Evolutionary conservation across 345 rosid genomes (phyloP).

Genomic region (Punica granatum): DNA sequence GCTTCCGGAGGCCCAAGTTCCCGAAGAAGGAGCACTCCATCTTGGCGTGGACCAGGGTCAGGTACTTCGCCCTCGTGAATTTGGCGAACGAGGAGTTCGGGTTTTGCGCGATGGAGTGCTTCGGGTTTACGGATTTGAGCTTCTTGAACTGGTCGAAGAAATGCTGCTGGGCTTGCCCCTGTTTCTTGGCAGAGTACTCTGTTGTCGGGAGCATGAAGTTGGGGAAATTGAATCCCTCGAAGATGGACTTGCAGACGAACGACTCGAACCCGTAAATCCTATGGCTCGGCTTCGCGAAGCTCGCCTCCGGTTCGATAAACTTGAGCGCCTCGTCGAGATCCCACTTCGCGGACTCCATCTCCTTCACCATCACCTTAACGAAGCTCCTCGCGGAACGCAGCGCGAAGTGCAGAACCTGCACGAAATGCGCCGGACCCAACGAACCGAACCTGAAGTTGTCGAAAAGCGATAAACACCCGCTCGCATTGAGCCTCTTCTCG

Average conservation of each 20-base stretch:
- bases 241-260: slow-evolving; percentile 54
- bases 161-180: slow-evolving; percentile 14
- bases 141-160: slow-evolving; percentile 41
- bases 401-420: slow-evolving; percentile 43
- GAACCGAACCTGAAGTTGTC: slow-evolving; percentile 35
- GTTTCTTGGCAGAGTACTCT: slow-evolving; percentile 16
- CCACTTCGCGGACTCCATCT: slow-evolving; percentile 81
- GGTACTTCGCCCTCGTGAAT: slow-evolving; percentile 55
- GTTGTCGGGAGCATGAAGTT: slow-evolving; percentile 21
- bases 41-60: slow-evolving; percentile 74
- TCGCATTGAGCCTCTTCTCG: slow-evolving; percentile 57
- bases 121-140: slow-evolving; percentile 38
- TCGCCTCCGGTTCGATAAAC: slow-evolving; percentile 41
- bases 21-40: slow-evolving; percentile 95
- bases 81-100: slow-evolving; percentile 45
- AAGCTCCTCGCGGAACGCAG: slow-evolving; percentile 55
- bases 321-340: slow-evolving; percentile 68
- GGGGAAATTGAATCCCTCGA: slow-evolving; percentile 54
- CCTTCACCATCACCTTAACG: slow-evolving; percentile 56
- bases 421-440: slow-evolving; percentile 42
- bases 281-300: slow-evolving; percentile 41
- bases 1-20: slow-evolving; percentile 77
- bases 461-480: slow-evolving; percentile 50
- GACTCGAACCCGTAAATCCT: slow-evolving; percentile 62
- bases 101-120: slow-evolving; percentile 40